A percentile compares a stretch with the other conserved stretches of the same genome.
These are phyloP conservation scores for Maudiozyma pseudohumilis DNA, from an alignment of 805 yeast genomes.

Conservation along the genomic window DNA sequence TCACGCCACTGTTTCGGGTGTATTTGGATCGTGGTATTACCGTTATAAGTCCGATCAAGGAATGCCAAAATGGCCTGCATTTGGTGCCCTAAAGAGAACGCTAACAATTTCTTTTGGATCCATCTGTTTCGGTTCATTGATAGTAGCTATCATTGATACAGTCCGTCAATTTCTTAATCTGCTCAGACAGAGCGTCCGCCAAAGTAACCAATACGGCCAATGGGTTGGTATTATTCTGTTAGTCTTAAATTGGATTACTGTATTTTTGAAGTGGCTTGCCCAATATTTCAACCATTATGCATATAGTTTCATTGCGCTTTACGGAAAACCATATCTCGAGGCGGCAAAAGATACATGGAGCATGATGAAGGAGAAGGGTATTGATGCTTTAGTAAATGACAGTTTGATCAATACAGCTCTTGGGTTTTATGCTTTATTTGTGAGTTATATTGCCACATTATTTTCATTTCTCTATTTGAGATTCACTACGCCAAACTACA, in stretches of 20 bases:
- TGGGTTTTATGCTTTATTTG: slow-evolving; percentile 63
- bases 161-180: slow-evolving; percentile 45
- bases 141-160: slow-evolving; percentile 63
- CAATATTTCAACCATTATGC: slow-evolving; percentile 87
- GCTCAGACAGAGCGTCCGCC: slow-evolving; percentile 33
- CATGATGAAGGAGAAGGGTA: slow-evolving; percentile 66
- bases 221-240: slow-evolving; percentile 43
- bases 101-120: slow-evolving; percentile 84
- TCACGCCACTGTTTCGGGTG: slow-evolving; percentile 73
- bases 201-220: slow-evolving; percentile 40
- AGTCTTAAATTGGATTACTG: slow-evolving; percentile 48
- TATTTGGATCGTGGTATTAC: slow-evolving; percentile 89
- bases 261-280: slow-evolving; percentile 67
- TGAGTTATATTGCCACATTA: slow-evolving; percentile 55
- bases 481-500: slow-evolving; percentile 60
- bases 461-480: slow-evolving; percentile 57
- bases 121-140: slow-evolving; percentile 73
- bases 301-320: slow-evolving; percentile 75
- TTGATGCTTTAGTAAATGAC: slow-evolving; percentile 78
- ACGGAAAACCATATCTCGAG: slow-evolving; percentile 65
- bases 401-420: slow-evolving; percentile 71
- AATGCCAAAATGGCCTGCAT: slow-evolving; percentile 68
- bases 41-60: slow-evolving; percentile 66
- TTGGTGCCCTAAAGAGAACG: slow-evolving; percentile 72
- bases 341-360: slow-evolving; percentile 80